These are phyloP conservation scores for Trichoderma polysporum DNA, from an alignment of 2,329 filamentous ascomycete genomes.

Conservation along the genomic window DNA sequence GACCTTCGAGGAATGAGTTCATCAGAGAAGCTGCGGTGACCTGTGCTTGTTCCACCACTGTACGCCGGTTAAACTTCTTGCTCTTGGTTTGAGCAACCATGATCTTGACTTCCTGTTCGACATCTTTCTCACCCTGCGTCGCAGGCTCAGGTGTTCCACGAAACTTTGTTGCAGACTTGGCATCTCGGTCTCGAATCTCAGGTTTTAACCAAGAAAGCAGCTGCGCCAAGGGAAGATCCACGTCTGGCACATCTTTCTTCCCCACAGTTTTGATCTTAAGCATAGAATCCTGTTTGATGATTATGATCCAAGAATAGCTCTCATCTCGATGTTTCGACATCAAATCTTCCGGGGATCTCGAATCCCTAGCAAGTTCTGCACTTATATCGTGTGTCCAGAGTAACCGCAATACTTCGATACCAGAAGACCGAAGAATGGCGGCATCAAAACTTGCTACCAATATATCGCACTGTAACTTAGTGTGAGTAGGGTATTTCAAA, in stretches of 20 bases:
- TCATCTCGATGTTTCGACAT: conserved; percentile 74
- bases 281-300: conserved; percentile 75
- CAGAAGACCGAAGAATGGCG: conserved; percentile 69
- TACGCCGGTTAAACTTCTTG: conserved; percentile 88
- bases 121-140: conserved; percentile 33
- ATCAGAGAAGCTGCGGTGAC: conserved; percentile 60
- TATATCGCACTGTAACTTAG: conserved; percentile 67
- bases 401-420: conserved; percentile 72
- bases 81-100: conserved; percentile 77
- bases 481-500: not conserved
- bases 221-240: conserved; percentile 71
- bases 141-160: conserved; percentile 24
- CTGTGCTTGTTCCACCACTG: conserved; percentile 79
- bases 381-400: conserved; percentile 84
- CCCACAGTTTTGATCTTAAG: conserved; percentile 79
- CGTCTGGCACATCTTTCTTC: conserved; percentile 71
- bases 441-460: conserved; percentile 86
- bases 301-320: conserved; percentile 80
- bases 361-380: conserved; percentile 81
- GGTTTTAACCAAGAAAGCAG: conserved; percentile 76
- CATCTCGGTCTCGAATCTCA: conserved; percentile 78
- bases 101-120: conserved; percentile 77
- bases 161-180: conserved; percentile 53
- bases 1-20: conserved; percentile 70
- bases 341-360: conserved; percentile 76